Base-by-base conservation (phyloP, 768 basidiomycete species). In the Trametes cubensis region DNA sequence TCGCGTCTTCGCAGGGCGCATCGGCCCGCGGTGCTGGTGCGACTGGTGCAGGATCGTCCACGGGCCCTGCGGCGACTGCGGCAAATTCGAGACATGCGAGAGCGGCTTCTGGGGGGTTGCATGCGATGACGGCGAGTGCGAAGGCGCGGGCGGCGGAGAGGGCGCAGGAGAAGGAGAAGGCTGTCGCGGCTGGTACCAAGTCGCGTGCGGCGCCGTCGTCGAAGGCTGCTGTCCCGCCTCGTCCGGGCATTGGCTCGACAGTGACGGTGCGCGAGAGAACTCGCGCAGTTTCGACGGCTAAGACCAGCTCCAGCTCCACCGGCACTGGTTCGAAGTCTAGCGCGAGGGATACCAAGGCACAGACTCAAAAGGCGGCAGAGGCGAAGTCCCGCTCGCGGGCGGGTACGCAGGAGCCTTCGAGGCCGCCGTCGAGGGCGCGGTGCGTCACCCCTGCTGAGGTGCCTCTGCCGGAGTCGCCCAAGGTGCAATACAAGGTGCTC, bases 251-350 rank as follows among this genome's bases (percentile, higher is more conserved):
- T 6, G 51, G 44, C 2, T 6, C 60, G 13, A 51, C 54, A 8
- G 58, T 64, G 2, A 60, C 63, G 38, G 55, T 64, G 23, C 54
- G 63, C n/a, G 63, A 64, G 17, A 51, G 54, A 44, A 52, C 54
- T 0, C 55, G 51, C 13, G 42, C 55, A 6, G 48, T 26, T 34
- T 44, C 58, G 26, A 30, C 44, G 4, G 0, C 45, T 23, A 60
- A 48, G 59, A 14, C 52, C 1, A 44, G n/a, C 25, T 8, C 14
- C 41, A 28, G 39, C 28, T 3, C 7, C n/a, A n/a, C 46, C 17
- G 45, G 34, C 34, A 11, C 38, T 11, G 14, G 30, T 41, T 2
- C 60, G n/a, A 65, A 61, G 46, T 6, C 49, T n/a, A 2, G 21
- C 7, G 20, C 49, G 38, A 63, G 59, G 45, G 55, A 54, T 2